Base-by-base conservation (phyloP, 2,329 filamentous ascomycete species). In the Tolypocladium sp. region DNA sequence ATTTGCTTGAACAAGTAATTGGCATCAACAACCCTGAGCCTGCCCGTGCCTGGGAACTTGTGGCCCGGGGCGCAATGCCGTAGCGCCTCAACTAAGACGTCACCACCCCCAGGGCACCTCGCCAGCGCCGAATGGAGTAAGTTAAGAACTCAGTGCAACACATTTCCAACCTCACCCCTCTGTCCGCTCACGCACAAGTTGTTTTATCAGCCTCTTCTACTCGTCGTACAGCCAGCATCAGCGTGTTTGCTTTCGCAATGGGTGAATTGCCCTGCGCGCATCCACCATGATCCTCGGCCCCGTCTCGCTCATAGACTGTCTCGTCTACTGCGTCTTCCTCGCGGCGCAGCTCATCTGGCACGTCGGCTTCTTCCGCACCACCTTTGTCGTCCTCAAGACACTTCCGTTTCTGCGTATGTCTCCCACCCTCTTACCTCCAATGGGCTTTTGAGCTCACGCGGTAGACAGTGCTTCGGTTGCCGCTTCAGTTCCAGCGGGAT, bases 301-400 rank as follows among this genome's bases (percentile, higher is more conserved):
- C 59, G 83, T 94, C 52, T 90, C 87, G 8, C 88, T 88, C 71
- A 70, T 91, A 35, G 91, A 94, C 75, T 92, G 89, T 75, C 59
- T 88, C 37, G 83, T 86, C 60, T 94, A 92, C 68, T 80, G 89
- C 55, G 57, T 87, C 49, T 87, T 90, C 66, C 80, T 93, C 17
- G 76, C 84, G 4, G 89, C 88, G 3, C 88, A 92, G 72, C 76
- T 94, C 42, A 74, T 93, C 40, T 74, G 86, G 63, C 82, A 87
- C 59, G 85, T 87, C 61, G 88, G 89, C 35, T 67, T 90, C 20
- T 72, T 86, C 59, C 74, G 77, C 55, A 86, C 87, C 1, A 67
- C 83, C 35, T 67, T 73, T 63, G 87, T 85, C 69, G 81, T 80
- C 17, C 58, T 90, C 57, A 77, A 78, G 65, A 83, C 84, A 20